phyloP scores from a whole-genome alignment of 1,284 basidiomycete genomes.

The Malassezia cuniculi region DNA sequence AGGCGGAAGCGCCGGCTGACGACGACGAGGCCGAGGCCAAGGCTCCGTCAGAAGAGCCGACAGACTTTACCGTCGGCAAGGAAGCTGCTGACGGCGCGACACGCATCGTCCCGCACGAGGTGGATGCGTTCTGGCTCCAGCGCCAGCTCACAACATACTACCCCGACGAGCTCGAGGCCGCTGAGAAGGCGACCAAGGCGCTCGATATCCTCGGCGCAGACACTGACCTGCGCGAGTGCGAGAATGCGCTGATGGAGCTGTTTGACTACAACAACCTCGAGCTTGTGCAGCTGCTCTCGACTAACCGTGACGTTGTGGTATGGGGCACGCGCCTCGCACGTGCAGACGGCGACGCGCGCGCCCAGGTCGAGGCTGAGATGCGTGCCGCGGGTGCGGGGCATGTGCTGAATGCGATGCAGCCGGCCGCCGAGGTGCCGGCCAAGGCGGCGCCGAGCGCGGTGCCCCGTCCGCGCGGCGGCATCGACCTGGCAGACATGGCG shows the following conservation, averaged over 20 bases:
- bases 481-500: slow-evolving; percentile 88
- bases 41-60: slow-evolving; percentile 44
- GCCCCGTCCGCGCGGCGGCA: slow-evolving; percentile 62
- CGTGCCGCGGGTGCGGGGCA: slow-evolving; percentile 89
- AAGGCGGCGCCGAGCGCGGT: slow-evolving; percentile 62
- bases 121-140: slow-evolving; percentile 98
- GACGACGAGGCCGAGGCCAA: slow-evolving; percentile 51
- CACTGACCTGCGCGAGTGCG: slow-evolving; percentile 82
- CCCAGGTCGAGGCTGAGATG: slow-evolving; percentile 96
- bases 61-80: too few relatives aligned
- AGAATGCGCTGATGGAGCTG: slow-evolving; percentile 92
- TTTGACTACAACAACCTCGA: slow-evolving; percentile 88
- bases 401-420: slow-evolving; percentile 70
- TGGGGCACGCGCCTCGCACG: slow-evolving; percentile 96
- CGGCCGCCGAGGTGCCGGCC: slow-evolving; percentile 15
- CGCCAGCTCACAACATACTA: slow-evolving; percentile 80
- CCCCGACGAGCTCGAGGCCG: slow-evolving; percentile 82
- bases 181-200: slow-evolving; percentile 75
- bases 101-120: slow-evolving; percentile 66
- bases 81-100: slow-evolving; percentile 48
- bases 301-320: slow-evolving; percentile 88
- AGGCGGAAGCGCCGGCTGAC: slow-evolving; percentile 56
- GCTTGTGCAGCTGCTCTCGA: slow-evolving; percentile 76
- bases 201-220: slow-evolving; percentile 71
- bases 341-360: slow-evolving; percentile 72